Evolutionary conservation across 768 basidiomycete species (phyloP), one percentile per base, ranked within the genome.

Genomic region (Gautieria morchelliformis): DNA sequence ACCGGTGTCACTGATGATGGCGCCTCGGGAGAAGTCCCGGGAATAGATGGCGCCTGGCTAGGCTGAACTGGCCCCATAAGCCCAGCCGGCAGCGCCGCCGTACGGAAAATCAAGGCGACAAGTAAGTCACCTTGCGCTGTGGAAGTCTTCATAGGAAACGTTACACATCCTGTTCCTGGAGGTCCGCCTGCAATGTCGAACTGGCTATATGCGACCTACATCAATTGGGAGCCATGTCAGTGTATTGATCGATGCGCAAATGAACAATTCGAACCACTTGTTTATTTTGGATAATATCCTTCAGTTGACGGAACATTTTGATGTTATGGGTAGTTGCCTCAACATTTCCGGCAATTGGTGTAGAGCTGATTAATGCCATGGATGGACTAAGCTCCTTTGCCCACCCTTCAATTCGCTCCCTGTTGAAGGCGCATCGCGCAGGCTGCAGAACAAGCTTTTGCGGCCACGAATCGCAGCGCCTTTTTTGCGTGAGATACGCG

Each of bases 91-190:
- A 64, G 24, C 10, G 66, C 51, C 56, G 71, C 75, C 10, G 71
- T 35, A 6, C 76, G 74, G 66, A 83, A 85, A 59, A 79, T 71
- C 0, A 75, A 75, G 20, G 75, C 82, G 2, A 67, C 66, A n/a
- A 83, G 67, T 20, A 60, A 61, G 7, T 59, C 60, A 19, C 30
- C 48, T 32, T 35, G 53, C 27, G 30, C 19, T 2, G 48, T 10
- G 11, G 9, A 48, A 15, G 22, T 35, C 14, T 62, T 60, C 17
- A 71, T 56, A 1, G 77, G 66, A 59, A 84, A 79, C 20, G 84
- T 65, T 11, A 84, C 64, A 1, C 78, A 69, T 45, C 77, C 78
- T 24, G 71, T 72, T 30, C 74, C 73, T n/a, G 70, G 67, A 20
- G 59, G 63, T 0, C 78, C 79, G 12, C 53, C 59, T 11, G 40